These are phyloP conservation scores for Phytopythium boreale DNA, from an alignment of 352 stramenopile species.

Conservation along the genomic window DNA sequence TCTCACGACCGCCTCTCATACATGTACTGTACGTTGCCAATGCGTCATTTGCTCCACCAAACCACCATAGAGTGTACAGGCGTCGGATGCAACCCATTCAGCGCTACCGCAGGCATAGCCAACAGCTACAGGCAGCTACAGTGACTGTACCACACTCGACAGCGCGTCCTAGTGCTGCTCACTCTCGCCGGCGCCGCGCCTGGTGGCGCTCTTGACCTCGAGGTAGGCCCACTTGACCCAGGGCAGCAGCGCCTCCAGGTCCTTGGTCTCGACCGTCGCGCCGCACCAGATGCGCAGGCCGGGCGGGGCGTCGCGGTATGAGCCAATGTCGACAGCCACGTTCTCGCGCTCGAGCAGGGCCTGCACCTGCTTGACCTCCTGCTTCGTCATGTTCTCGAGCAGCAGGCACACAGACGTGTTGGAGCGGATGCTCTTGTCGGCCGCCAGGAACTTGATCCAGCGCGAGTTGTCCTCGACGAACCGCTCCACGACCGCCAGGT, in stretches of 20 bases:
- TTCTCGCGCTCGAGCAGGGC: conserved; percentile 94
- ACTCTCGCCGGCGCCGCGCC: conserved; percentile 7
- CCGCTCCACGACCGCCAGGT: conserved; percentile 94
- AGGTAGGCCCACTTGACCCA: conserved; percentile 99
- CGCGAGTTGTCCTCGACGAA: conserved; percentile 95
- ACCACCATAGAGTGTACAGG: too few relatives aligned
- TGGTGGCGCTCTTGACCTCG: conserved; percentile 69
- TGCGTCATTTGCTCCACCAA: neutral
- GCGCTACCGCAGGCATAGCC: neutral
- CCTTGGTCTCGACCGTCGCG: conserved; percentile 97
- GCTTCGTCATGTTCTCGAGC: conserved; percentile 89
- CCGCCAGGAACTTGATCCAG: conserved; percentile 97
- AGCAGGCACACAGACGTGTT: conserved; percentile 98
- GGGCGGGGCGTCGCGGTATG: conserved; percentile 97
- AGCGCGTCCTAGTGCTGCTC: neutral
- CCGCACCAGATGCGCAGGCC: conserved; percentile 99
- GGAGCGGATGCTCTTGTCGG: conserved; percentile 91
- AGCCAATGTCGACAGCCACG: conserved; percentile 97
- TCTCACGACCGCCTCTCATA: too few relatives aligned
- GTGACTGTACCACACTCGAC: neutral
- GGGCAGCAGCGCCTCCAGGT: conserved; percentile 97
- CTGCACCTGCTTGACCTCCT: conserved; percentile 97
- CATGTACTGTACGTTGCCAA: too few relatives aligned
- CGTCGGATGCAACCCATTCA: neutral
- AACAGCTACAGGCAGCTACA: neutral